These are phyloP conservation scores for Geranium rotundifolium DNA, from an alignment of 345 rosid genomes.

Conservation along the genomic window DNA sequence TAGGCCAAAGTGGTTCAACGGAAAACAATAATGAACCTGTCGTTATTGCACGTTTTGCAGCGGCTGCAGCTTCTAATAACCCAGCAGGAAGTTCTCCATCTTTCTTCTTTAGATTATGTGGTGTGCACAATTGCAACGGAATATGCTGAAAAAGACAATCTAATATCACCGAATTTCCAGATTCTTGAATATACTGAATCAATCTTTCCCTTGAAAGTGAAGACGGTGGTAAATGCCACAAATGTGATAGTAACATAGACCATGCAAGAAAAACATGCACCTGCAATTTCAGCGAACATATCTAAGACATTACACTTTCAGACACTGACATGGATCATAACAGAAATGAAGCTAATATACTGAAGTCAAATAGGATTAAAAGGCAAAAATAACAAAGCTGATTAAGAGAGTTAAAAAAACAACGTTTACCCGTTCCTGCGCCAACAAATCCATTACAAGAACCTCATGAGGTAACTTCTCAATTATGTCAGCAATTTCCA, in stretches of 20 bases:
- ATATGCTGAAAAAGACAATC: conserved; percentile 92
- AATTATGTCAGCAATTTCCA: conserved; percentile 57
- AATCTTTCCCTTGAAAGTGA: conserved; percentile 56
- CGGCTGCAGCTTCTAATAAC: conserved; percentile 52
- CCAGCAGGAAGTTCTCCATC: conserved; percentile 49
- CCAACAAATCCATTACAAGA: conserved; percentile 62
- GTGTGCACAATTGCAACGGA: conserved; percentile 43
- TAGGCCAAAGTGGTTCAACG: conserved; percentile 81
- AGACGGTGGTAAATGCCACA: conserved; percentile 51
- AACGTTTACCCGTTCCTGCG: conserved; percentile 57
- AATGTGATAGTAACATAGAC: conserved; percentile 78
- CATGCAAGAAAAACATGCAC: conserved; percentile 70
- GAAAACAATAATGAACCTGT: conserved; percentile 54
- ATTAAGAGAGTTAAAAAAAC: conserved; percentile 4
- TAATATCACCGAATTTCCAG: conserved; percentile 46
- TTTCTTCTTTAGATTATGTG: conserved; percentile 60
- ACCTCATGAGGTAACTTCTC: conserved; percentile 53
- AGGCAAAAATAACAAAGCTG: conserved; percentile 2
- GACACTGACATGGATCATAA: not conserved
- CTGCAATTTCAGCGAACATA: conserved; percentile 29
- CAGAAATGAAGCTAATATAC: not conserved
- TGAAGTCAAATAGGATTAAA: conserved; percentile 1
- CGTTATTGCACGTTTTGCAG: conserved; percentile 51
- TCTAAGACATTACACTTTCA: not conserved
- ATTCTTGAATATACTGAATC: conserved; percentile 72